A percentile compares a stretch with the other conserved stretches of the same genome.
These are phyloP conservation scores for Pythium dissimile DNA, from an alignment of 352 stramenopile genomes.

Conservation along the genomic window DNA sequence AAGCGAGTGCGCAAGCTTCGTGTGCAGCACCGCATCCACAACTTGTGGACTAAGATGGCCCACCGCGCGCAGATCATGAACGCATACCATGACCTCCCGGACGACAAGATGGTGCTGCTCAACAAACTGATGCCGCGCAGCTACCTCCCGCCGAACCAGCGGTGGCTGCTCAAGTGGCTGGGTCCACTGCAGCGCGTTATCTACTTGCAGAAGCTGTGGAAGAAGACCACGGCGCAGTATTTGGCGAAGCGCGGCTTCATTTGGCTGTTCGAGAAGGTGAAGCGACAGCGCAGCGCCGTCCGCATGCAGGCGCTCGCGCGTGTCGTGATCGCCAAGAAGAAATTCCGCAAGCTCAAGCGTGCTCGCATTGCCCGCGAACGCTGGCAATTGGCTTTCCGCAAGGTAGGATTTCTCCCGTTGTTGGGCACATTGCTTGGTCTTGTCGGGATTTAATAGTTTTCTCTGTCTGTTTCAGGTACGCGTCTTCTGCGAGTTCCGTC, in stretches of 20 bases:
- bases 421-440: no score
- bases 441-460: no score
- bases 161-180: conserved; percentile 85
- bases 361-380: conserved; percentile 59
- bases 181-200: conserved; percentile 75
- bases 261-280: conserved; percentile 69
- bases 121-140: conserved; percentile 69
- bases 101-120: conserved; percentile 85
- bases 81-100: conserved; percentile 65
- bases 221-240: conserved; percentile 73
- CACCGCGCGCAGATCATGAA: conserved; percentile 72
- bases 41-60: conserved; percentile 60
- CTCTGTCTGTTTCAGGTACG: conserved; percentile 22
- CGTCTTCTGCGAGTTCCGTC: conserved; percentile 50
- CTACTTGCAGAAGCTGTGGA: conserved; percentile 85
- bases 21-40: conserved; percentile 54
- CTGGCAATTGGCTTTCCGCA: conserved; percentile 66
- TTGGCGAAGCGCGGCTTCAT: conserved; percentile 75
- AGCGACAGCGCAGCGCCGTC: conserved; percentile 56
- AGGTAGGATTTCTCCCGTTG: conserved; percentile 34
- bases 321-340: conserved; percentile 59
- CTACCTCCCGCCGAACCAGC: conserved; percentile 56
- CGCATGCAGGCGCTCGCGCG: conserved; percentile 65
- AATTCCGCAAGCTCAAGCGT: conserved; percentile 61
- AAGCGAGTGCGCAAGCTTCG: conserved; percentile 62